Conservation (phyloP, 495 filamentous ascomycete species). For the Daldinia decipiens region DNA sequence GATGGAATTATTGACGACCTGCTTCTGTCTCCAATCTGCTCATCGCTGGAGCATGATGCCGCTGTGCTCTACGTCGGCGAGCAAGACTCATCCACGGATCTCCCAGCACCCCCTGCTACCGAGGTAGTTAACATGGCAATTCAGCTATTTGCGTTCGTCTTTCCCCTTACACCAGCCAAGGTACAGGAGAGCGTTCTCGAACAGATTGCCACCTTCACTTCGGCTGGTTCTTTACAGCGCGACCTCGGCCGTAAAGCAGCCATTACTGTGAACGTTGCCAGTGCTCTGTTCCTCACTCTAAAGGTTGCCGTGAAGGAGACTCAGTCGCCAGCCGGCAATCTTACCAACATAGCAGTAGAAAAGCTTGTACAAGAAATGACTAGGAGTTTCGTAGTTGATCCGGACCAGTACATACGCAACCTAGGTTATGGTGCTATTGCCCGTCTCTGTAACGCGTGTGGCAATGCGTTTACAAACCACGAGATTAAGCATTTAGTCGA, state of each 20-base stretch:
- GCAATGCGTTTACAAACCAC: constrained; percentile 85
- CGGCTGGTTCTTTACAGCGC: constrained; percentile 79
- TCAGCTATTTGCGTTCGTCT: constrained; percentile 86
- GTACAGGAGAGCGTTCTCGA: constrained; percentile 96
- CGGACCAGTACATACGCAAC: constrained; percentile 84
- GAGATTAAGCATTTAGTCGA: constrained; percentile 94
- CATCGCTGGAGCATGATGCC: constrained; percentile 90
- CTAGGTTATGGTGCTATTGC: constrained; percentile 90
- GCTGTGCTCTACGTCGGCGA: constrained; percentile 77
- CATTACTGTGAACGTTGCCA: constrained; percentile 88
- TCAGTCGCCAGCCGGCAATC: constrained; percentile 73
- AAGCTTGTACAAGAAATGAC: constrained; percentile 87
- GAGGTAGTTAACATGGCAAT: constrained; percentile 95
- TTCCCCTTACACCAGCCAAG: constrained; percentile 86
- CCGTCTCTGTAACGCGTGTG: constrained; percentile 86
- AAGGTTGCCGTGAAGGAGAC: constrained; percentile 87
- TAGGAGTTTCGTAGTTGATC: constrained; percentile 79
- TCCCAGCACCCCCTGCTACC: constrained; percentile 86
- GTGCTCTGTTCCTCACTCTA: constrained; percentile 79
- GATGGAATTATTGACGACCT: constrained; percentile 77
- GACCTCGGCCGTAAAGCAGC: constrained; percentile 90
- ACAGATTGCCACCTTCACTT: constrained; percentile 86
- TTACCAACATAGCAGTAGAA: constrained; percentile 80
- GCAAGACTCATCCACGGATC: constrained; percentile 50
- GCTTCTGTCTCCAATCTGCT: constrained; percentile 77